Evolutionary conservation across 192 early-diverging fungal genomes (phyloP).

Genomic region (Radiomyces spectabilis): DNA sequence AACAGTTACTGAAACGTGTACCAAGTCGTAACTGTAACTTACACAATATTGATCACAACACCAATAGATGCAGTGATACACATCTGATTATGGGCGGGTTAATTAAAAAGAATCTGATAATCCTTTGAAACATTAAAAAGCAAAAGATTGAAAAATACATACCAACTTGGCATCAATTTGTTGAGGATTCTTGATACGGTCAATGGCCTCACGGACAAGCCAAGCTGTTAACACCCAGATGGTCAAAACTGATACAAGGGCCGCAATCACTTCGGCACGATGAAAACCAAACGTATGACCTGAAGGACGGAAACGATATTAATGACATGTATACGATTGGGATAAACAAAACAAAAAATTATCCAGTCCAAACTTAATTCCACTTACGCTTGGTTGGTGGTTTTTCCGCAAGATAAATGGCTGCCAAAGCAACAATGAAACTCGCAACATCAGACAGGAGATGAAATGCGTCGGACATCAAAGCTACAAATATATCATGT

Average conservation of each 20-base stretch:
- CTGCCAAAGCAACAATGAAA: constrained; percentile 62
- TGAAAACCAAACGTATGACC: constrained; percentile 68
- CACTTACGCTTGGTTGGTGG: constrained; percentile 54
- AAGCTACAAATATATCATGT: constrained; percentile 37
- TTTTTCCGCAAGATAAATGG: constrained; percentile 53
- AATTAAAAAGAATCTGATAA: background rate
- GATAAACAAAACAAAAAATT: background rate
- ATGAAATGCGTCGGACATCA: constrained; percentile 74
- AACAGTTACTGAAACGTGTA: no score
- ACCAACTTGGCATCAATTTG: constrained; percentile 54
- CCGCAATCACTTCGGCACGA: constrained; percentile 74
- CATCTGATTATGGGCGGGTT: no score
- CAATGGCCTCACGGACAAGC: constrained; percentile 65
- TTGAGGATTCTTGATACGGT: constrained; percentile 53
- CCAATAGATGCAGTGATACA: constrained; percentile 60
- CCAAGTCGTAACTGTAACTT: constrained; percentile 38
- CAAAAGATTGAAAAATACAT: background rate
- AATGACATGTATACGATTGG: no score
- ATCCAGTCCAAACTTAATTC: background rate
- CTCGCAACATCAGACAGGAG: constrained; percentile 65
- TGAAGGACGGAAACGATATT: no score
- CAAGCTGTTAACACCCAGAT: constrained; percentile 69
- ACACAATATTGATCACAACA: constrained; percentile 68
- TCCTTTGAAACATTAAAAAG: background rate
- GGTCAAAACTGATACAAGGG: constrained; percentile 64